A percentile compares a stretch with the other conserved stretches of the same genome.
These are phyloP conservation scores for Phylloporus scabripes DNA, from an alignment of 768 basidiomycete species.

Conservation along the genomic window DNA sequence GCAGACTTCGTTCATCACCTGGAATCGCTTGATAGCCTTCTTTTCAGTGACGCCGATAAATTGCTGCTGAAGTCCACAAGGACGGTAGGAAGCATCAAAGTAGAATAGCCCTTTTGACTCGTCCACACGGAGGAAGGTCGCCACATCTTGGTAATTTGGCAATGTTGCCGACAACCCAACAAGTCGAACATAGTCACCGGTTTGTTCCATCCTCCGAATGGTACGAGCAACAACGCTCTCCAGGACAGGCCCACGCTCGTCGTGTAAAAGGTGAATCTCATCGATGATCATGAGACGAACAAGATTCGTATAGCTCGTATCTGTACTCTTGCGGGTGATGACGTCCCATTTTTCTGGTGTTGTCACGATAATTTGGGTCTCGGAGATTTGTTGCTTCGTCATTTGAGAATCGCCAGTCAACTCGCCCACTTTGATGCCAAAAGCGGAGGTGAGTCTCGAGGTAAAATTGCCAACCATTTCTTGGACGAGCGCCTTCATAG, in stretches of 20 bases:
- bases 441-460: conserved; percentile 54
- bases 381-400: conserved; percentile 95
- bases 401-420: conserved; percentile 97
- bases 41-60: conserved; percentile 98
- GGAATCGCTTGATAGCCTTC: conserved; percentile 97
- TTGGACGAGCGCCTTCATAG: conserved; percentile 99
- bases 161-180: conserved; percentile 95
- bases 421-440: conserved; percentile 85
- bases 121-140: conserved; percentile 94
- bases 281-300: conserved; percentile 96
- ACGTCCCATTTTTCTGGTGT: conserved; percentile 99
- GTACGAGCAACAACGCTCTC: conserved; percentile 89
- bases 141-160: conserved; percentile 98
- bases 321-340: conserved; percentile 96
- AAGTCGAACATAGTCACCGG: conserved; percentile 85
- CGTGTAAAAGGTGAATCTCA: conserved; percentile 95
- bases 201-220: conserved; percentile 92
- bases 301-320: conserved; percentile 94
- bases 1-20: conserved; percentile 97
- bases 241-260: conserved; percentile 95
- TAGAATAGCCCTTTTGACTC: conserved; percentile 90
- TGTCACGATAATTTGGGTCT: conserved; percentile 97
- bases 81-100: conserved; percentile 92
- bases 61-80: conserved; percentile 92
- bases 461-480: conserved; percentile 98